Conservation (phyloP, 225 moss, liverwort and hornwort genomes). For the Bryum argenteum region DNA sequence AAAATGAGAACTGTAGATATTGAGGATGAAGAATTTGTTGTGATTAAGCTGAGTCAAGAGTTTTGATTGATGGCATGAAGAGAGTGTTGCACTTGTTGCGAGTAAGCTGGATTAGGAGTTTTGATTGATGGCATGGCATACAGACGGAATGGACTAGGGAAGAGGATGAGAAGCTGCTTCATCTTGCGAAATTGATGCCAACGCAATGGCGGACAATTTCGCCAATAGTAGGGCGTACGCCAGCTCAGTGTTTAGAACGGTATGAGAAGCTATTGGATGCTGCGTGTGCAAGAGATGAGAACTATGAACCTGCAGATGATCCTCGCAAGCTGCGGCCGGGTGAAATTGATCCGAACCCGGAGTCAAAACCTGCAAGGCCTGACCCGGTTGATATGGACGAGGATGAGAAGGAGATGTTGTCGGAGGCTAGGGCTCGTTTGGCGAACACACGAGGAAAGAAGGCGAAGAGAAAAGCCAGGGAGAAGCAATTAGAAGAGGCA, state of each 20-base stretch:
- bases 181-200: constrained; percentile 94
- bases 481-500: constrained; percentile 93
- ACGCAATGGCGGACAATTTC: constrained; percentile 97
- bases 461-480: constrained; percentile 90
- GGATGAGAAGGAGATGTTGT: constrained; percentile 97
- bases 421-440: constrained; percentile 91
- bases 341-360: constrained; percentile 93
- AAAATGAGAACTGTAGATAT: background rate
- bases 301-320: constrained; percentile 92
- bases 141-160: constrained; percentile 99
- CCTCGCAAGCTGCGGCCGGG: constrained; percentile 92
- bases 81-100: background rate
- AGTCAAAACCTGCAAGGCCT: constrained; percentile 93
- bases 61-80: background rate
- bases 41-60: background rate
- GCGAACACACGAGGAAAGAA: constrained; percentile 96
- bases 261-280: constrained; percentile 93
- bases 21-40: background rate
- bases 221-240: constrained; percentile 92
- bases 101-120: background rate
- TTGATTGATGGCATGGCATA: constrained; percentile 1
- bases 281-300: constrained; percentile 92
- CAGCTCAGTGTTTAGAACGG: constrained; percentile 90
- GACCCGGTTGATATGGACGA: constrained; percentile 98
- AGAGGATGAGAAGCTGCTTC: constrained; percentile 94